These are phyloP conservation scores for Hypoxylon subgilvum DNA, from an alignment of 495 filamentous ascomycete genomes.

Conservation along the genomic window DNA sequence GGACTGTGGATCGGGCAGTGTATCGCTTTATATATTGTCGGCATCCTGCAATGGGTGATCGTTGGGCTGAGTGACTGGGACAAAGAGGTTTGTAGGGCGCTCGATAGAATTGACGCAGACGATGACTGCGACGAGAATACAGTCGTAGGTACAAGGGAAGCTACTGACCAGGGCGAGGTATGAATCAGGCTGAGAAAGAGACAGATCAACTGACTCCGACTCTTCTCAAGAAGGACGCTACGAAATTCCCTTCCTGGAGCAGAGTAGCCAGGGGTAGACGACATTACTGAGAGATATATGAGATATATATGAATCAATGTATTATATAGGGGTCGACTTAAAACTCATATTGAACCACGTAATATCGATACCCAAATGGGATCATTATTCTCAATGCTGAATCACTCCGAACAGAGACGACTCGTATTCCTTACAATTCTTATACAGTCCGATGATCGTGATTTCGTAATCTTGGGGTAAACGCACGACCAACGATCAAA, in stretches of 20 bases:
- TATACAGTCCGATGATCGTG: not conserved
- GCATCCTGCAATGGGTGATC: constrained; percentile 78
- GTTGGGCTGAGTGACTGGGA: constrained; percentile 83
- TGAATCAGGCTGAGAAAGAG: constrained; percentile 1
- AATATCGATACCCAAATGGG: constrained; percentile 26
- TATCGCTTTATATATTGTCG: constrained; percentile 85
- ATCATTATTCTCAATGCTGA: constrained; percentile 23
- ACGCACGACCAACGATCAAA: not conserved
- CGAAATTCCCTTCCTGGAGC: no score
- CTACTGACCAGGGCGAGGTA: constrained; percentile 11
- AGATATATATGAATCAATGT: no score
- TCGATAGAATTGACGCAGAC: constrained; percentile 73
- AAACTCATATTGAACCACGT: constrained; percentile 10
- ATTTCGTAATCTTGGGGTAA: constrained; percentile 10
- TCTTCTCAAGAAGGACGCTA: not conserved
- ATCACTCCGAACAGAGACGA: constrained; percentile 12
- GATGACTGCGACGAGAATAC: constrained; percentile 30
- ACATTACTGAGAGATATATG: no score
- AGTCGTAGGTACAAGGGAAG: not conserved
- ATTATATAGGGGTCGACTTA: not conserved
- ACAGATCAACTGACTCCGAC: no score
- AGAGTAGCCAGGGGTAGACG: no score
- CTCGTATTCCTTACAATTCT: constrained; percentile 9
- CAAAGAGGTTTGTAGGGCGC: constrained; percentile 74
- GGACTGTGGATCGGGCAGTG: constrained; percentile 92